Evolutionary conservation across 2,329 filamentous ascomycete genomes (phyloP).

Genomic region (Rhynchosporium agropyri): DNA sequence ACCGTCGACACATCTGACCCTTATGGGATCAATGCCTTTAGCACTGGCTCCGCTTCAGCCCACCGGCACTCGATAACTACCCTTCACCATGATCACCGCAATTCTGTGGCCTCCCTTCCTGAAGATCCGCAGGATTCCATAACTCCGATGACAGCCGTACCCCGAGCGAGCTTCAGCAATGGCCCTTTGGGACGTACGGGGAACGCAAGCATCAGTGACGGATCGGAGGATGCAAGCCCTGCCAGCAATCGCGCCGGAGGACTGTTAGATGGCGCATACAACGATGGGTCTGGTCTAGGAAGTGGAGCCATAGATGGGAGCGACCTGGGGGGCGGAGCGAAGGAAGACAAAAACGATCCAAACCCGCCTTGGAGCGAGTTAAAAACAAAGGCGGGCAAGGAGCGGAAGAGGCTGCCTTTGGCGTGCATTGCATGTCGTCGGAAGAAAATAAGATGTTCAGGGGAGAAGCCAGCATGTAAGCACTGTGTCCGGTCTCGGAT

Average conservation of each 20-base stretch:
- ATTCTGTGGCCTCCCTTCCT: conserved; percentile 32
- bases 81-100: conserved; percentile 28
- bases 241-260: conserved; percentile 37
- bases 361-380: conserved; percentile 77
- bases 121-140: conserved; percentile 34
- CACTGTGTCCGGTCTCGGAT: conserved; percentile 91
- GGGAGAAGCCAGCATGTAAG: conserved; percentile 96
- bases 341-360: conserved; percentile 60
- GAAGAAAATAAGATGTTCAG: conserved; percentile 97
- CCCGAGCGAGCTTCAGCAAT: conserved; percentile 34
- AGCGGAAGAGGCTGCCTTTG: conserved; percentile 86
- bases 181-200: conserved; percentile 28
- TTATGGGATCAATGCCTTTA: conserved; percentile 30
- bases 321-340: conserved; percentile 56
- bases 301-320: conserved; percentile 53
- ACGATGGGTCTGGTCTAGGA: conserved; percentile 61
- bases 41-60: conserved; percentile 27
- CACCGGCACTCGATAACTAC: conserved; percentile 35
- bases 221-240: conserved; percentile 42
- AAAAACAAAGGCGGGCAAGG: conserved; percentile 92
- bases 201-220: conserved; percentile 38
- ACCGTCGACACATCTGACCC: conserved; percentile 36
- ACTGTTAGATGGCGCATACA: conserved; percentile 35
- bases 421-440: conserved; percentile 94
- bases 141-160: conserved; percentile 31